phyloP scores from a whole-genome alignment of 148 eudicot genomes.

The Gaultheria prostrata region DNA sequence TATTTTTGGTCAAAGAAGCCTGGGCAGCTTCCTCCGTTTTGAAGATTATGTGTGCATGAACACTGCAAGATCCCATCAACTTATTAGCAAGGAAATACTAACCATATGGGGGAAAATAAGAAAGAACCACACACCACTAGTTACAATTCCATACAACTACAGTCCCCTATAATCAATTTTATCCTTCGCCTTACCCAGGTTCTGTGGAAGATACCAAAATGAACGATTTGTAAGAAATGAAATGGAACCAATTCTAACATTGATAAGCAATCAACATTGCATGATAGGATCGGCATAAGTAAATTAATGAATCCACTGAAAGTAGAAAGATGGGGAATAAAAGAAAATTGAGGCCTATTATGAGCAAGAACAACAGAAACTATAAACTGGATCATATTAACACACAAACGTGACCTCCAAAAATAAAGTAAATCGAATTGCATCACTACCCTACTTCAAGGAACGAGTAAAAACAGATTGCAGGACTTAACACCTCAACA shows the following conservation, averaged over 20 bases:
- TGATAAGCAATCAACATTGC: too few relatives aligned
- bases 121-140: too few relatives aligned
- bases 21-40: conserved; percentile 75
- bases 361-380: not conserved
- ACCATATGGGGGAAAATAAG: not conserved
- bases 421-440: not conserved
- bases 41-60: conserved; percentile 85
- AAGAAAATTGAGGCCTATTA: not conserved
- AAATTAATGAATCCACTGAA: not conserved
- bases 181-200: not conserved
- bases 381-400: not conserved
- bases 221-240: not conserved
- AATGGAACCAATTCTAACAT: not conserved
- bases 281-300: too few relatives aligned
- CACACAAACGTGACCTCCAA: not conserved
- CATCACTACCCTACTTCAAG: not conserved
- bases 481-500: not conserved
- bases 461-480: not conserved
- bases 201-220: not conserved
- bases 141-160: not conserved
- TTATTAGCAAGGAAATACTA: not conserved
- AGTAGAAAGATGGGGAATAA: not conserved
- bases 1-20: conserved; percentile 84
- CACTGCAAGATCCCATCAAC: conserved; percentile 48
- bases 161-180: not conserved